Evolutionary conservation across 768 basidiomycete genomes (phyloP), one percentile per base, ranked within the genome.

Genomic region (Trametes gibbosa): DNA sequence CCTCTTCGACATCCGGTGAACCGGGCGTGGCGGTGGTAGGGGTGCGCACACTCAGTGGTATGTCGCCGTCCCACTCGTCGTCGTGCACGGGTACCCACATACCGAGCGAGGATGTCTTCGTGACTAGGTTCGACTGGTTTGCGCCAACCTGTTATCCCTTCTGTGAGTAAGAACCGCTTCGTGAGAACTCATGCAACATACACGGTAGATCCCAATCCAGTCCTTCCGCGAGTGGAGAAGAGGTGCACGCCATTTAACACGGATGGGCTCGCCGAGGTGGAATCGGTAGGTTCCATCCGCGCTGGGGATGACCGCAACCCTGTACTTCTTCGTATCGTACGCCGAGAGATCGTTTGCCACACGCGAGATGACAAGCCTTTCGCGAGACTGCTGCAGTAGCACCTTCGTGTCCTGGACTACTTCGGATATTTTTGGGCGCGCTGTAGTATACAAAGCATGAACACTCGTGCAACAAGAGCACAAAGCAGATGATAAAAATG

Each of bases 131-230:
- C 14, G 87, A 91, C 68, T 86, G 86, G 72, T 95, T 97, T 0
- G 94, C 94, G 29, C 92, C 95, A 51, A 95, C 80, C 90, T 91
- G 14, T 9, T 32, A 32, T 32, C 10, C 29, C 29, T 32, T 32
- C 29, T 32, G 29, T 32, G 29, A 32, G 29, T 32, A 32, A n/a
- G n/a, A n/a, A n/a, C n/a, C n/a, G n/a, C n/a, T n/a, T n/a, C n/a
- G n/a, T n/a, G n/a, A n/a, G n/a, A n/a, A n/a, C n/a, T n/a, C n/a
- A n/a, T n/a, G 39, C 41, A 2, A 48, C 77, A 40, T 65, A 91
- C 91, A 70, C 88, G 81, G 69, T 94, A 94, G 24, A 98, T 83
- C 14, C 95, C 97, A 67, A 99, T 90, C 97, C 97, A 98, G 71
- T 99, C 97, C 65, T 86, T 85, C 13, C 91, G 81, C 13, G 95